A percentile compares a stretch with the other conserved stretches of the same genome.
Conservation (phyloP, 495 filamentous ascomycete genomes). For the Daldinia bambusicola region DNA sequence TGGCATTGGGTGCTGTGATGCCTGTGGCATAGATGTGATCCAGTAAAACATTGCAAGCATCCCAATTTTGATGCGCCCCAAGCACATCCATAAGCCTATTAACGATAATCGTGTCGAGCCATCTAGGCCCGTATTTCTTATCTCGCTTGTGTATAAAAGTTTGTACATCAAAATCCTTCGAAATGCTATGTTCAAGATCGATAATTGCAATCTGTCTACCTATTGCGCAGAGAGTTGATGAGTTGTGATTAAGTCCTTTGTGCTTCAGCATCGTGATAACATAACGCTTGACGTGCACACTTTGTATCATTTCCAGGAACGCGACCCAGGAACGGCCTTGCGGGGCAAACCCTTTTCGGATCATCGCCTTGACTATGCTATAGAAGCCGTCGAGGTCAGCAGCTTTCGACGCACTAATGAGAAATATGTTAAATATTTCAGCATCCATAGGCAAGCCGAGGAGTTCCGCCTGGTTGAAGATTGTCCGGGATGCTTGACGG, state of each 20-base stretch:
- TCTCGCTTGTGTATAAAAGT: constrained; percentile 47
- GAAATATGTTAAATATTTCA: constrained; percentile 50
- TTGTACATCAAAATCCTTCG: constrained; percentile 26
- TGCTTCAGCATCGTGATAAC: constrained; percentile 48
- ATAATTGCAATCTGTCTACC: constrained; percentile 49
- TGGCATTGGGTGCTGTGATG: constrained; percentile 25
- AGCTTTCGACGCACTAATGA: constrained; percentile 44
- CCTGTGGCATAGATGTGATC: constrained; percentile 34
- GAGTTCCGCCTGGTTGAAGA: constrained; percentile 40
- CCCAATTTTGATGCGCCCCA: constrained; percentile 40
- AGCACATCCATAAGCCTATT: constrained; percentile 50
- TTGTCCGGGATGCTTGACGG: constrained; percentile 25
- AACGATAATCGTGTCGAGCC: constrained; percentile 49
- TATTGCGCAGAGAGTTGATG: constrained; percentile 32
- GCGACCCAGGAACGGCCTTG: constrained; percentile 53
- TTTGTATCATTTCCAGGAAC: constrained; percentile 54
- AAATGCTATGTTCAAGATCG: constrained; percentile 48
- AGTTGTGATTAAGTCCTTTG: constrained; percentile 44
- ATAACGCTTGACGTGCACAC: constrained; percentile 50
- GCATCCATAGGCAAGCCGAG: constrained; percentile 46
- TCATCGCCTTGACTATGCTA: constrained; percentile 48
- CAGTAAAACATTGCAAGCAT: constrained; percentile 42
- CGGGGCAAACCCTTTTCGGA: constrained; percentile 39
- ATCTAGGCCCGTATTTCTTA: constrained; percentile 50
- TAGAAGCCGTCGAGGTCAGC: constrained; percentile 50